phyloP scores from a whole-genome alignment of 305 asterid species.

The Fraxinus dipetala region DNA sequence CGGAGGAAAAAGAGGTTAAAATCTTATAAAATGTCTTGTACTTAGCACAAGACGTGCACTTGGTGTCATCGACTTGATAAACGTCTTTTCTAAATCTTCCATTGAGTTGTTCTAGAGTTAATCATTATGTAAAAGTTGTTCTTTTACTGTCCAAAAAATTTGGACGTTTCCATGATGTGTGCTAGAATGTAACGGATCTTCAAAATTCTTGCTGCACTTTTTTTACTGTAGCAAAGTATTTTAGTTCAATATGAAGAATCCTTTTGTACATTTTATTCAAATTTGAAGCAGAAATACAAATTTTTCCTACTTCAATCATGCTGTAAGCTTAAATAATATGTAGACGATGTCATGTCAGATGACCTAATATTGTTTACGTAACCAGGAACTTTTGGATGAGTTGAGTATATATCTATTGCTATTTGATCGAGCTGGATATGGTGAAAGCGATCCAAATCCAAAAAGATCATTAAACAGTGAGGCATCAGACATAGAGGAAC shows the following conservation, averaged over 20 bases:
- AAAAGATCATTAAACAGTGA: constrained; percentile 67
- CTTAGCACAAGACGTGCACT: neutral
- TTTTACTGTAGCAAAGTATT: neutral
- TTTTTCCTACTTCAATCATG: neutral
- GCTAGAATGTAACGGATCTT: neutral
- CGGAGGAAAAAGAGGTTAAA: neutral
- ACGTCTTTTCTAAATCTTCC: neutral
- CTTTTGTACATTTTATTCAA: neutral
- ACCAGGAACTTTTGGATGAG: constrained; percentile 67
- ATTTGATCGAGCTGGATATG: constrained; percentile 89
- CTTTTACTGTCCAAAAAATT: neutral
- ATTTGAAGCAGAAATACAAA: neutral
- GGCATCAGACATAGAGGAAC: constrained; percentile 77
- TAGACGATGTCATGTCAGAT: neutral
- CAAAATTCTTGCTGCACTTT: neutral
- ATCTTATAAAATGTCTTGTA: neutral
- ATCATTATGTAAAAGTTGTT: neutral
- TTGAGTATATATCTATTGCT: constrained; percentile 57
- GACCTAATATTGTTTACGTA: constrained; percentile 34
- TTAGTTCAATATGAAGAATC: neutral
- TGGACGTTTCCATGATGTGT: neutral
- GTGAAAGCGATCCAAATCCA: constrained; percentile 84
- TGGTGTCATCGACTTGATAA: neutral
- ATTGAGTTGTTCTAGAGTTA: neutral
- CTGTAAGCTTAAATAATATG: neutral